Evolutionary conservation across 2,329 filamentous ascomycete genomes (phyloP).

Genomic region (Niveomyces coronatus): DNA sequence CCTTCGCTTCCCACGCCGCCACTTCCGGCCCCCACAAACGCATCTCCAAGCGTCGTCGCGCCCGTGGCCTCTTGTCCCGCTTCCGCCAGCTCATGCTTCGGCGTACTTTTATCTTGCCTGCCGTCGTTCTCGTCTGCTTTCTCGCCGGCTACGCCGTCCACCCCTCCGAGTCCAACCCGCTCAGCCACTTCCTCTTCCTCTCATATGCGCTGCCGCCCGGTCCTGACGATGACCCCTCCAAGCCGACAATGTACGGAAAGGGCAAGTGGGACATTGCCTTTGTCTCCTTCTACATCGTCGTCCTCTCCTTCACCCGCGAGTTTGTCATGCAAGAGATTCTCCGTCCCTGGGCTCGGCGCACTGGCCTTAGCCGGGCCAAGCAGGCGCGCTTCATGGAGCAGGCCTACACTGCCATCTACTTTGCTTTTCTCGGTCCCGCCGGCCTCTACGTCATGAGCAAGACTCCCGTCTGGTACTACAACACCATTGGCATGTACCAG

Average conservation of each 20-base stretch:
- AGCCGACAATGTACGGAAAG: slow-evolving; percentile 69
- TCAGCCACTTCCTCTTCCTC: slow-evolving; percentile 77
- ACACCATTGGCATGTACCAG: slow-evolving; percentile 83
- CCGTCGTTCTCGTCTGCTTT: slow-evolving; percentile 55
- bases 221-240: slow-evolving; percentile 26
- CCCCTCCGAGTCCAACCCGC: slow-evolving; percentile 66
- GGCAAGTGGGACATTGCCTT: slow-evolving; percentile 80
- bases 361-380: slow-evolving; percentile 66
- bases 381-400: slow-evolving; percentile 94
- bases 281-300: slow-evolving; percentile 78
- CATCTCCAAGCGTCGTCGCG: slow-evolving; percentile 44
- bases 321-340: slow-evolving; percentile 91
- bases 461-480: slow-evolving; percentile 95
- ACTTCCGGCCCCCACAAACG: slow-evolving; percentile 24
- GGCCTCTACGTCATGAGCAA: slow-evolving; percentile 85
- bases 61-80: slow-evolving; percentile 35
- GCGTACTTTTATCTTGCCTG: slow-evolving; percentile 55
- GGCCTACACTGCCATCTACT: slow-evolving; percentile 88
- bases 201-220: slow-evolving; percentile 70
- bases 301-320: slow-evolving; percentile 87
- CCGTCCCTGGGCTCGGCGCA: slow-evolving; percentile 60
- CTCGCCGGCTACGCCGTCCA: slow-evolving; percentile 61
- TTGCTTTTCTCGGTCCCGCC: slow-evolving; percentile 68
- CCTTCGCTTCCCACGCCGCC: too few species aligned
- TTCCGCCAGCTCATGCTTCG: slow-evolving; percentile 47